Evolutionary conservation across 139 green algal species (phyloP), one percentile per base, ranked within the genome.

Genomic region (Astrephomene gubernaculifera): DNA sequence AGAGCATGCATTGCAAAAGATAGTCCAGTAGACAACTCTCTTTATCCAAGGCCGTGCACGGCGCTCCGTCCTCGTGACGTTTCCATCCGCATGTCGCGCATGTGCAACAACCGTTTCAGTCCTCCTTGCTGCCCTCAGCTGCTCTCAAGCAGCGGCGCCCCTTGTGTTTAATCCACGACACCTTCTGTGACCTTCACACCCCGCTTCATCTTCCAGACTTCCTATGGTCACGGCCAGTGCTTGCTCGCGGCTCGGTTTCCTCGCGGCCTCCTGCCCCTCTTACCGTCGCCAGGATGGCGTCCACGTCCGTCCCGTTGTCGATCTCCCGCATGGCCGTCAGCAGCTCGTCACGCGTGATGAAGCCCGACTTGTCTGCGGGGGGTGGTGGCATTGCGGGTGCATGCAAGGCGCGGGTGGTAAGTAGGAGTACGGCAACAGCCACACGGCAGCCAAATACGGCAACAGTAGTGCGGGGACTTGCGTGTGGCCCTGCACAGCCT

Each of bases 301-400:
- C 70, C 35, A 81, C 54, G 81, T 81, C 31, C 22, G 53, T 70
- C 35, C 49, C 71, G 24, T 73, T 27, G 72, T 85, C 82, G 21
- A 74, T 80, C 25, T 79, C 74, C 38, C 80, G 64, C 63, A 97
- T 88, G 7, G 91, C 93, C 3, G 83, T 33, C 49, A 86, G 64
- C 71, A 97, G 83, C 87, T 96, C 93, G 3, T 94, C 89, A 31
- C 76, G 61, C 9, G 92, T 94, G 87, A 98, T 97, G 88, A 87
- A 95, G 60, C 95, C 95, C 39, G 81, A 87, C 43, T 81, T 83
- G 67, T 79, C 65, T 71, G 73, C 4, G 36, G 9, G 39, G 73
- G 9, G 27, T 21, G 31, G 39, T 0, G 27, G 73, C n/a, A 52
- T 27, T 35, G 57, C 19, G 57, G 57, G 57, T n/a, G 17, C 19